Percentiles rank a stretch among this genome's conserved stretches.
Evolutionary conservation across 192 early-diverging fungal genomes (phyloP).

Genomic region (Entophlyctis luteolus): DNA sequence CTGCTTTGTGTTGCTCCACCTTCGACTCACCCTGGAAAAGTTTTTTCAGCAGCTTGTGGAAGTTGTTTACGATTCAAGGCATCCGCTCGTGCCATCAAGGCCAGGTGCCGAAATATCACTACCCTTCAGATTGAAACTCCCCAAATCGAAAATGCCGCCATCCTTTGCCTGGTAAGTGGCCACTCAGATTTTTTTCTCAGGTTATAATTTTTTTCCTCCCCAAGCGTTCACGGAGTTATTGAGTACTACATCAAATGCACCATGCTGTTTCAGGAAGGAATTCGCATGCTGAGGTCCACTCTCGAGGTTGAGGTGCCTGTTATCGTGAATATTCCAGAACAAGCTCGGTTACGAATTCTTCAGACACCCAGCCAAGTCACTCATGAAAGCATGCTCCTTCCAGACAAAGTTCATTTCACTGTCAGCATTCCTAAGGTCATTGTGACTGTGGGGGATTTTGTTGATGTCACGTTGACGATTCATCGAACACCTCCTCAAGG

Average conservation of each 20-base stretch:
- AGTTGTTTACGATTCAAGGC: neutral
- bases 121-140: neutral
- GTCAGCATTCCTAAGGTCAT: neutral
- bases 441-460: neutral
- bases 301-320: slow-evolving; percentile 19
- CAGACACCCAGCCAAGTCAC: neutral
- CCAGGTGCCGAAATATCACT: neutral
- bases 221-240: neutral
- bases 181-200: no score
- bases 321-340: slow-evolving; percentile 18
- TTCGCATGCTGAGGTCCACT: slow-evolving; percentile 14
- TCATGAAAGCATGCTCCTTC: neutral
- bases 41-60: neutral
- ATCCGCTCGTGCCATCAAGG: neutral
- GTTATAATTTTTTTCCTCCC: no score
- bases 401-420: slow-evolving; percentile 1
- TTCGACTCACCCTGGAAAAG: no score
- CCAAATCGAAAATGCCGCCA: neutral
- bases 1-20: no score
- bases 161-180: neutral
- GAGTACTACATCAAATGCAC: neutral
- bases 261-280: slow-evolving; percentile 25
- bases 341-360: neutral
- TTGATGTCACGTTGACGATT: slow-evolving; percentile 8
- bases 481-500: neutral